Evolutionary conservation across 768 basidiomycete species (phyloP).

Genomic region (Termitomyces sp.): DNA sequence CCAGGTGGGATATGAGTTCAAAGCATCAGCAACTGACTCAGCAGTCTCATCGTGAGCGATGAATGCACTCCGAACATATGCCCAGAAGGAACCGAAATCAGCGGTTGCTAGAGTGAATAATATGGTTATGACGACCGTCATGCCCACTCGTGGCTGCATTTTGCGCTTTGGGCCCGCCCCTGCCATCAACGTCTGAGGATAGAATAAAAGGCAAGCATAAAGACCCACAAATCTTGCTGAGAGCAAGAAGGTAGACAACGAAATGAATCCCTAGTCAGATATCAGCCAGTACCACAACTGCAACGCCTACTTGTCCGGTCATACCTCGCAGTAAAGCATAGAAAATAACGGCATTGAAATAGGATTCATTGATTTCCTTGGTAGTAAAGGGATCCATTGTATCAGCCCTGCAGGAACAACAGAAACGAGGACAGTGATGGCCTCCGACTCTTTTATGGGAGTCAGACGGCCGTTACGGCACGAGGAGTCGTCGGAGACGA

Average conservation of each 20-base stretch:
- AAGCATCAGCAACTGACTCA: neutral
- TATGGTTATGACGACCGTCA: constrained; percentile 5
- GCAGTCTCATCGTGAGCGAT: constrained; percentile 7
- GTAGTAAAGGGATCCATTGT: constrained; percentile 1
- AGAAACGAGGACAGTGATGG: neutral
- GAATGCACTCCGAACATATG: constrained; percentile 9
- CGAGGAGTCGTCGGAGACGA: neutral
- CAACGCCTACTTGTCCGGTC: neutral
- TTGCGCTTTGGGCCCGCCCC: constrained; percentile 1
- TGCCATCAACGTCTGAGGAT: neutral
- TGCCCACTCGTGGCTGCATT: neutral
- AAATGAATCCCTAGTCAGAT: constrained; percentile 6
- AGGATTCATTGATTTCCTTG: constrained; percentile 8
- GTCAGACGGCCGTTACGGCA: neutral
- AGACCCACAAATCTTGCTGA: constrained; percentile 5
- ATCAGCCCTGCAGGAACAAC: neutral
- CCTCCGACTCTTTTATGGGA: neutral
- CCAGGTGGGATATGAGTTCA: constrained; percentile 9
- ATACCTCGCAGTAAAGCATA: constrained; percentile 10
- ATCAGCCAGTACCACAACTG: neutral
- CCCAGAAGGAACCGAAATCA: constrained; percentile 10
- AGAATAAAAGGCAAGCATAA: neutral
- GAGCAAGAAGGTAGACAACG: constrained; percentile 4
- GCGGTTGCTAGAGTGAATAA: constrained; percentile 8
- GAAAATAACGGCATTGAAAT: constrained; percentile 10